A percentile compares a stretch with the other conserved stretches of the same genome.
phyloP scores from a whole-genome alignment of 495 filamentous ascomycete species.

The Apiosordaria backusii region DNA sequence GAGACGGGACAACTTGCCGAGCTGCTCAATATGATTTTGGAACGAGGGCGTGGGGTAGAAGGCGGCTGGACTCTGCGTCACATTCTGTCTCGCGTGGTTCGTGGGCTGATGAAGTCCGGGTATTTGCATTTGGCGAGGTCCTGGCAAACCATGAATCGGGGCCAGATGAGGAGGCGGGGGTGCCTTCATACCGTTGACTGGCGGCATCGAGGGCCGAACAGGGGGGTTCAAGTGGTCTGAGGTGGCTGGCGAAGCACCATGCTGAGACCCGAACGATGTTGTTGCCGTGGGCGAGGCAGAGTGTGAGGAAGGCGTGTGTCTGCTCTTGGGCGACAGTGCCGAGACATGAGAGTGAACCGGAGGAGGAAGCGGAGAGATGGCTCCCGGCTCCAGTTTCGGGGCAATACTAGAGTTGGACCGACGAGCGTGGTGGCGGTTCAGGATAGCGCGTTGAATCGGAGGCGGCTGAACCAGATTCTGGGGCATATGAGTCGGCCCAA shows the following conservation, averaged over 20 bases:
- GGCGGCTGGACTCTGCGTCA: slow-evolving; percentile 33
- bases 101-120: slow-evolving; percentile 35
- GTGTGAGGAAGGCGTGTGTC: slow-evolving; percentile 81
- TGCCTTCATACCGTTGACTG: slow-evolving; percentile 39
- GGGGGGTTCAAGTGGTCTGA: slow-evolving; percentile 50
- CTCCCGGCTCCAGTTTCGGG: slow-evolving; percentile 64
- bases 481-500: slow-evolving; percentile 59
- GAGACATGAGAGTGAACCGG: slow-evolving; percentile 51
- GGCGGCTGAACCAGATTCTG: slow-evolving; percentile 63
- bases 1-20: slow-evolving; percentile 81
- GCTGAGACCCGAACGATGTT: slow-evolving; percentile 69
- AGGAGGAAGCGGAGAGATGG: slow-evolving; percentile 47
- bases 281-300: slow-evolving; percentile 72
- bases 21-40: slow-evolving; percentile 92
- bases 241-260: slow-evolving; percentile 61
- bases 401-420: slow-evolving; percentile 66
- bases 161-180: slow-evolving; percentile 30
- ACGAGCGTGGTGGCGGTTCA: slow-evolving; percentile 67
- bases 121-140: slow-evolving; percentile 43
- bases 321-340: slow-evolving; percentile 54
- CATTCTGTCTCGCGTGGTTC: slow-evolving; percentile 33
- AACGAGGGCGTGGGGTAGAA: slow-evolving; percentile 79
- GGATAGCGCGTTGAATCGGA: slow-evolving; percentile 66
- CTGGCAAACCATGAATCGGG: slow-evolving; percentile 35
- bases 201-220: slow-evolving; percentile 44